These are phyloP conservation scores for Barbarea vulgaris DNA, from an alignment of 345 rosid species.

Conservation along the genomic window DNA sequence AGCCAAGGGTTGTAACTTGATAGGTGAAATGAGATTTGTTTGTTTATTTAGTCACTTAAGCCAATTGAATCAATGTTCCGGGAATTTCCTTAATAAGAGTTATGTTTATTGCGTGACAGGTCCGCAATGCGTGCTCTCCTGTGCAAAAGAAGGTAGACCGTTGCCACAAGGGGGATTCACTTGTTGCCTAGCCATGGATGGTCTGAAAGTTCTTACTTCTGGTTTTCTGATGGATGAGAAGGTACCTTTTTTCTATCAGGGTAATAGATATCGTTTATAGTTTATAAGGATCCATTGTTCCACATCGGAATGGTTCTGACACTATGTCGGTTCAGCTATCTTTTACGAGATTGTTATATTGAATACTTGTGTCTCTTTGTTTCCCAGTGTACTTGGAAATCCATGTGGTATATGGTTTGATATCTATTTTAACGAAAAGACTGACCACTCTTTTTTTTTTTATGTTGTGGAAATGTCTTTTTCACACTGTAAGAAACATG, in stretches of 20 bases:
- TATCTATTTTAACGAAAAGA: neutral
- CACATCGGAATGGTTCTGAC: neutral
- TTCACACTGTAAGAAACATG: constrained; percentile 5
- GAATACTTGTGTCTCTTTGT: constrained; percentile 5
- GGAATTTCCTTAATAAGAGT: neutral
- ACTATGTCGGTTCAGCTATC: neutral
- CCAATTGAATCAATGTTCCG: neutral
- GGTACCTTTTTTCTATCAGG: constrained; percentile 45
- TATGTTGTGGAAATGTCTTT: neutral
- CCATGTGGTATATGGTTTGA: neutral
- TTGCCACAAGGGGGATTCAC: constrained; percentile 77
- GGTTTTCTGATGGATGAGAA: constrained; percentile 85
- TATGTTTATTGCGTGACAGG: constrained; percentile 51
- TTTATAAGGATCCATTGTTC: neutral
- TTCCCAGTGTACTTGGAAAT: neutral
- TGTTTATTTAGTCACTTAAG: neutral
- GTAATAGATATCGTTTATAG: neutral
- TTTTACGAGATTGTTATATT: neutral
- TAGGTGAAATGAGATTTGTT: constrained; percentile 52
- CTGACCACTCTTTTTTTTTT: neutral
- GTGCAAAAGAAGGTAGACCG: constrained; percentile 77
- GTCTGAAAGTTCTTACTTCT: constrained; percentile 83
- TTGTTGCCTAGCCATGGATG: constrained; percentile 97
- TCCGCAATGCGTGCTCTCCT: constrained; percentile 86
- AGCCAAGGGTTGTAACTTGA: constrained; percentile 76